Evolutionary conservation across 2,329 filamentous ascomycete genomes (phyloP), one percentile per base, ranked within the genome.

Genomic region (Penicillium psychrosexuale): DNA sequence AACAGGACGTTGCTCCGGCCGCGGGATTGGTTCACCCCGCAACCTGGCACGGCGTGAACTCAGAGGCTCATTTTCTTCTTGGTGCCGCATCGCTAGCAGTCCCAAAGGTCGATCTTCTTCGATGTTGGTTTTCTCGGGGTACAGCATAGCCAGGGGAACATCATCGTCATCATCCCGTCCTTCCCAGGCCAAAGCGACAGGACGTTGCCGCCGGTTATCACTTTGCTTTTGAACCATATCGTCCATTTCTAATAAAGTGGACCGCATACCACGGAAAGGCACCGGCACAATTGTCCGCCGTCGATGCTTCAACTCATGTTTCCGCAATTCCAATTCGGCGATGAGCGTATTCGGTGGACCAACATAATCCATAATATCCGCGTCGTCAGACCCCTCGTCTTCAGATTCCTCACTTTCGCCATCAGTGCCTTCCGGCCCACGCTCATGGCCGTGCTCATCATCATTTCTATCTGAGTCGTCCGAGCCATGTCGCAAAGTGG

Each of bases 61-160:
- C 19, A 97, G 78, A 0, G 94, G 92, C 70, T 97, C 94, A 52
- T 91, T 94, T 66, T 99, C 94, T 70, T 99, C 94, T 61, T 94
- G 77, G 56, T 95, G 88, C 44, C 90, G 85, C 64, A 84, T 85
- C 68, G 95, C 77, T 66, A 80, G 73, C 8, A 80, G 66, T n/a
- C 78, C 78, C 28, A 78, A 51, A 1, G 78, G 77, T 30, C 74
- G 68, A 42, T 68, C 64, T 5, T 74, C 69, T 9, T 64, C 55
- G 2, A 48, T 56, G 9, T 60, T 61, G 15, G 68, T 66, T 51
- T 75, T 74, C 12, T 74, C 72, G 1, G 87, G 85, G 64, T 84
- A 90, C 15, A 99, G 80, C 61, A 97, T 79, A 11, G 88, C 94
- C 5, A 99, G 79, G 0, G 94, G 94, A 1, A 96, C 87, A 64